Evolutionary conservation across 129 eudicot genomes (phyloP), one percentile per base, ranked within the genome.

Genomic region (Glebionis coronaria): DNA sequence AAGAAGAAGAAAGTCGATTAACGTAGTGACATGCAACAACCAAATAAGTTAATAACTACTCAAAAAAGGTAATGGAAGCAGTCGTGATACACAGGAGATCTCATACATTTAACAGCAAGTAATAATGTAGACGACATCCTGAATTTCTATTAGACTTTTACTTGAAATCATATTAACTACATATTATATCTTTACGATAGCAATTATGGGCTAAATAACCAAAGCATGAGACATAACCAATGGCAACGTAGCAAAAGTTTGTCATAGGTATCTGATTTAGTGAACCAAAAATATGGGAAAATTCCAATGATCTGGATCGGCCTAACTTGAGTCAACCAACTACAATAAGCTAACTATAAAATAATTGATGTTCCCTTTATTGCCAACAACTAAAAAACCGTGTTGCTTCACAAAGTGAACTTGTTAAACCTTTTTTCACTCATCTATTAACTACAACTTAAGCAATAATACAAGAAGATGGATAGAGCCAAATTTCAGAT

Each of bases 161-260:
- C n/a, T n/a, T n/a, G n/a, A n/a, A n/a, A n/a, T n/a, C 2, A 35
- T 28, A 44, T 57, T 23, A 56, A 42, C 15, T 70, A 25, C 31
- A 58, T 44, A 14, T 10, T 16, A 44, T 45, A 47, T 44, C 67
- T 9, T 56, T 0, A 8, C 29, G 14, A 69, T 55, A 56, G 55
- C 65, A 69, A 56, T 42, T 56, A 69, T 8, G 12, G 73, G 65
- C 45, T 69, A 56, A 69, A 56, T 21, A 16, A 49, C 51, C 61
- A 59, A 7, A 12, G 20, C 27, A 44, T 29, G 49, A 46, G 23
- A 72, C 15, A 38, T 52, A 61, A 51, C 63, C 11, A 1, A 25
- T 25, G 63, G 19, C 14, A n/a, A 40, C 40, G 54, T 44, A 15
- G 18, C 64, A 25, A 53, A 6, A 52, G 44, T 50, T 62, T 25